Base-by-base conservation (phyloP, 78 protist genomes). In the Isochrysis galbana region DNA sequence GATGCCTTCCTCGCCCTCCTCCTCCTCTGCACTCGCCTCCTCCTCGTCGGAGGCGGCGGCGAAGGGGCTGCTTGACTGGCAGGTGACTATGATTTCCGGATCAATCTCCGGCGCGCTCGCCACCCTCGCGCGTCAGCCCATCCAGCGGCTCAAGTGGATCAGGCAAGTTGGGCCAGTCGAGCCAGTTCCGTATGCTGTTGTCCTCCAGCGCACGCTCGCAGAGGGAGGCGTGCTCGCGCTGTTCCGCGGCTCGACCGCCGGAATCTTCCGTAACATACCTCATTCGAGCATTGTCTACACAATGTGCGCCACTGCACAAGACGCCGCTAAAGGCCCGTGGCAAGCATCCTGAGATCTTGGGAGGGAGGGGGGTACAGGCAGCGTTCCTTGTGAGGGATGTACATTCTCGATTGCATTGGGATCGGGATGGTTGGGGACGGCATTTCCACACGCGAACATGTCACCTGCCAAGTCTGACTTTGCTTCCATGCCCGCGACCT, bases 211-310 rank as follows among this genome's bases (percentile, higher is more conserved):
- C 48, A 77, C 84, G 17, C 11, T 77, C 34, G 47, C 7, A 4
- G 47, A 14, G n/a, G 84, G n/a, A 22, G 84, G 84, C 84, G 21
- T 39, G 46, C 84, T 77, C 32, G 84, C 48, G 47, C 84, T 77
- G 47, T 77, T 77, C 84, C 44, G 84, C 44, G 84, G 84, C 84
- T 77, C 84, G 32, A 19, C 23, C 19, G 84, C 84, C 36, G 84
- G 47, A 17, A 39, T 77, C 47, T 2, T 36, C 25, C 84, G 84
- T 29, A 77, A 77, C 46, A 32, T 77, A 29, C 84, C 84, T 4
- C 84, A 77, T 46, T 77, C 84, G 46, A 1, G n/a, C 48, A 41
- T 77, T 4, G 84, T 77, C 84, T 77, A 77, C 84, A 39, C 47
- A 21, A 61, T 61, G 36, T 61, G 26, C n/a, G n/a, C n/a, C n/a